These are phyloP conservation scores for Leucoagaricus sp. DNA, from an alignment of 1,284 basidiomycete species.

Conservation along the genomic window DNA sequence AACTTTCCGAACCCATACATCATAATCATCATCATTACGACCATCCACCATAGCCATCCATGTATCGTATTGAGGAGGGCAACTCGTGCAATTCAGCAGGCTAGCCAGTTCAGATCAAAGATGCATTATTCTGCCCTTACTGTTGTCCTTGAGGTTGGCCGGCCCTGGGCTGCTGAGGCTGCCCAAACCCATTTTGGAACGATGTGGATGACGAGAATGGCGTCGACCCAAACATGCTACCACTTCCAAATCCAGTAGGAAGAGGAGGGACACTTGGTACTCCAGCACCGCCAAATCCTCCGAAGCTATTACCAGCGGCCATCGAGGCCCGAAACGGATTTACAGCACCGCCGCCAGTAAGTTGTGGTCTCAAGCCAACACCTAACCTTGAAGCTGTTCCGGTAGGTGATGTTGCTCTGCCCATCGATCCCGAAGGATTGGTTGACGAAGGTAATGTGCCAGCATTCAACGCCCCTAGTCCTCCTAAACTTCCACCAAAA, in stretches of 20 bases:
- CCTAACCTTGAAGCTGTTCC: conserved; percentile 45
- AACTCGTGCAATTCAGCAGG: background rate
- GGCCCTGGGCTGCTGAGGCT: conserved; percentile 1
- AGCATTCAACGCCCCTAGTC: conserved; percentile 26
- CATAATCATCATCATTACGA: background rate
- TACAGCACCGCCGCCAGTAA: conserved; percentile 67
- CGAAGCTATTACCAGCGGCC: conserved; percentile 25
- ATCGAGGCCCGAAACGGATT: conserved; percentile 80
- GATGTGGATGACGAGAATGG: conserved; percentile 13
- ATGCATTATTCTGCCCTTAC: conserved; percentile 7
- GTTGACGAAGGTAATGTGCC: background rate
- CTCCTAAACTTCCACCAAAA: conserved; percentile 17
- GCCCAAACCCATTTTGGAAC: conserved; percentile 6
- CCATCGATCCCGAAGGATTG: background rate
- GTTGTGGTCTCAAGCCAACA: conserved; percentile 70
- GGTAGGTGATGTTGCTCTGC: conserved; percentile 14
- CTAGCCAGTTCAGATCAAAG: conserved; percentile 5
- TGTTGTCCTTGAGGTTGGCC: conserved; percentile 11
- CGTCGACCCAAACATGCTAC: conserved; percentile 19
- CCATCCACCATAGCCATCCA: background rate
- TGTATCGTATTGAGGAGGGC: background rate
- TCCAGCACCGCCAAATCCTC: background rate
- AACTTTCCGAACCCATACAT: background rate
- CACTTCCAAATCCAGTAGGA: conserved; percentile 11
- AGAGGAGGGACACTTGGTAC: conserved; percentile 9